A percentile compares a stretch with the other conserved stretches of the same genome.
These are phyloP conservation scores for Coprinellus aureogranulatus DNA, from an alignment of 768 basidiomycete genomes.

Conservation along the genomic window DNA sequence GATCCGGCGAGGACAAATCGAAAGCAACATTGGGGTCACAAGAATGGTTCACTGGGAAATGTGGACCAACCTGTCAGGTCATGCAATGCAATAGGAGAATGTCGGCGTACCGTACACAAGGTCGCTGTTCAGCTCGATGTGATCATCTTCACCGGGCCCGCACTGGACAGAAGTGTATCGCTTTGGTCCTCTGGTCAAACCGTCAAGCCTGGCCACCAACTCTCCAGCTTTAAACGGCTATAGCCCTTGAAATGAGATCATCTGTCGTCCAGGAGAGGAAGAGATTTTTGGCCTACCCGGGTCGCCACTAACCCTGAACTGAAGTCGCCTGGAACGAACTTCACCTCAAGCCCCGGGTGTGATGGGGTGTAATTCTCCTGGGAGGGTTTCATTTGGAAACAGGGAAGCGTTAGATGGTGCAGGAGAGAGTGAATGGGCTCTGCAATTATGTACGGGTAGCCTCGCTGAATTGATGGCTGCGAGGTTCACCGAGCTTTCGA, in stretches of 20 bases:
- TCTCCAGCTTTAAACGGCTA: conserved; percentile 41
- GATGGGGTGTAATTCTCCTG: conserved; percentile 30
- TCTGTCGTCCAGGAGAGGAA: not conserved
- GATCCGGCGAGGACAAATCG: conserved; percentile 44
- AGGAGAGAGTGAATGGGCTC: not conserved
- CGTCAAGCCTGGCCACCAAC: conserved; percentile 29
- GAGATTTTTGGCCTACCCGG: conserved; percentile 22
- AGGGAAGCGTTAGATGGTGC: not conserved
- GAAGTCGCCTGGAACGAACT: conserved; percentile 35
- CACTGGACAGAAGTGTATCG: conserved; percentile 55
- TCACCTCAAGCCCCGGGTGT: conserved; percentile 35
- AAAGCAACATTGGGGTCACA: conserved; percentile 60
- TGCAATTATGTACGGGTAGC: not conserved
- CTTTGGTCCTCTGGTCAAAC: conserved; percentile 31
- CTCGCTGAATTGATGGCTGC: too few species aligned
- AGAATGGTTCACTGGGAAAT: conserved; percentile 52
- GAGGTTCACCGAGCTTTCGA: not conserved
- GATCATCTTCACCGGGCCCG: conserved; percentile 42
- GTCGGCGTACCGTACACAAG: conserved; percentile 49
- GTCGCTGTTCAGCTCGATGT: conserved; percentile 60
- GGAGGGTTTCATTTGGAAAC: conserved; percentile 21
- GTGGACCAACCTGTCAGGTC: not conserved
- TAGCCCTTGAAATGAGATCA: not conserved
- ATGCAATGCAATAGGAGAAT: not conserved
- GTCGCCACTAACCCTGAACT: conserved; percentile 34